Percentiles rank a stretch among this genome's conserved stretches.
Evolutionary conservation across 2,329 filamentous ascomycete genomes (phyloP).

Genomic region (Trichoderma semiorbis): DNA sequence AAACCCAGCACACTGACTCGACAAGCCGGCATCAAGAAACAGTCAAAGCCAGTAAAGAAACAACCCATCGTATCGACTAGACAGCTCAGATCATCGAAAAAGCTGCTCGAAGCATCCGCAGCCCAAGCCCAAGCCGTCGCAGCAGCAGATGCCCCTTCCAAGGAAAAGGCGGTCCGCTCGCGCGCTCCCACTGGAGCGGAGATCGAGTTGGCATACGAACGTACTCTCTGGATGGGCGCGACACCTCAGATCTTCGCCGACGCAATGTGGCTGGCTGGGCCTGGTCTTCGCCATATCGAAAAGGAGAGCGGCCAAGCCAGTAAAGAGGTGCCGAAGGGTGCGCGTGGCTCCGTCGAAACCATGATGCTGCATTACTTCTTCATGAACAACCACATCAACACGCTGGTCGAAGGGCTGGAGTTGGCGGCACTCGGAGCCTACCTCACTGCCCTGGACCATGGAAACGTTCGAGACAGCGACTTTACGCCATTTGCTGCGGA

Average conservation of each 20-base stretch:
- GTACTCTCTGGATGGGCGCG: neutral
- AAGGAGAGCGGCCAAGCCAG: neutral
- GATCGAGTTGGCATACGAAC: neutral
- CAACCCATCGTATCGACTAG: neutral
- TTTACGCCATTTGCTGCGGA: neutral
- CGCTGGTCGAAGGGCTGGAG: neutral
- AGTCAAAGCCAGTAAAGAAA: neutral
- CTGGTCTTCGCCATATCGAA: conserved; percentile 4
- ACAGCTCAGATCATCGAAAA: neutral
- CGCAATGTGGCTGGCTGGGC: conserved; percentile 4
- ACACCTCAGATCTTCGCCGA: conserved; percentile 9
- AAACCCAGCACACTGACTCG: neutral
- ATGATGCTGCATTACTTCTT: conserved; percentile 14
- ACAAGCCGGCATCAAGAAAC: neutral
- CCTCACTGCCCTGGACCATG: neutral
- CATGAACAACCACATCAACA: conserved; percentile 14
- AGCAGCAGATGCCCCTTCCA: neutral
- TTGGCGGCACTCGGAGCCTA: neutral
- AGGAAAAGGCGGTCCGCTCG: neutral
- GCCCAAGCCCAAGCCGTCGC: neutral
- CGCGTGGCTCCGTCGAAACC: conserved; percentile 3
- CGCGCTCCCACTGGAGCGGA: neutral
- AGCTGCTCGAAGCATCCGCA: neutral
- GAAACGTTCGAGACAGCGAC: conserved; percentile 9
- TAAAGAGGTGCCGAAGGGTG: neutral